Evolutionary conservation across 2,329 filamentous ascomycete species (phyloP), one percentile per base, ranked within the genome.

Genomic region (Atkinsonella texensis): DNA sequence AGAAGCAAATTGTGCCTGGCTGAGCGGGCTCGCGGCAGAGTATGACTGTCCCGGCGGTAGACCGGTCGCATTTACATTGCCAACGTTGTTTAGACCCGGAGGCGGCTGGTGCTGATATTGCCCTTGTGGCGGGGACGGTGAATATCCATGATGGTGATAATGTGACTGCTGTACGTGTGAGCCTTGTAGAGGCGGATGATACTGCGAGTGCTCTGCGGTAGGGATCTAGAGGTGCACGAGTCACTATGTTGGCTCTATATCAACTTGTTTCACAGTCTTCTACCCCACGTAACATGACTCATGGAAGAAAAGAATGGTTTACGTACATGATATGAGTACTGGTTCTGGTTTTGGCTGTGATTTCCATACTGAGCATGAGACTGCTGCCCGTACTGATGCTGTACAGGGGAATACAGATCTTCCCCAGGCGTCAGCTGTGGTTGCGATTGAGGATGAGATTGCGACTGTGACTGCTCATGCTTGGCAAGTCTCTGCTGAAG

Each of bases 401-500:
- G 50, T 5, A 3, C 38, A 23, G 20, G 13, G 35, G 2, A 51
- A 35, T 49, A 20, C 31, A 40, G 20, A 13, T 6, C 42, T 39
- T 18, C 9, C n/a, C 28, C 43, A 23, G 20, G 5, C 2, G 2
- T 3, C 42, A 23, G 15, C 6, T 33, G 15, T 33, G 7, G 10
- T 11, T 47, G 45, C 7, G 45, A 47, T 35, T 6, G 1, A 17
- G 43, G 11, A 20, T 46, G 43, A 6, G 32, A 33, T 33, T 33
- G 32, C 11, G 32, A 35, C 13, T 35, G 33, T n/a, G 46, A 18
- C 39, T 52, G 49, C 40, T 49, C 47, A 49, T 54, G 52, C 48
- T 54, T 56, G n/a, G 44, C 44, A 9, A 54, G 41, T 11, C 51
- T 52, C 45, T 56, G 55, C 45, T 57, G 55, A 4, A 57, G 23